These are phyloP conservation scores for Lumnitzera littorea DNA, from an alignment of 345 rosid species.

Conservation along the genomic window DNA sequence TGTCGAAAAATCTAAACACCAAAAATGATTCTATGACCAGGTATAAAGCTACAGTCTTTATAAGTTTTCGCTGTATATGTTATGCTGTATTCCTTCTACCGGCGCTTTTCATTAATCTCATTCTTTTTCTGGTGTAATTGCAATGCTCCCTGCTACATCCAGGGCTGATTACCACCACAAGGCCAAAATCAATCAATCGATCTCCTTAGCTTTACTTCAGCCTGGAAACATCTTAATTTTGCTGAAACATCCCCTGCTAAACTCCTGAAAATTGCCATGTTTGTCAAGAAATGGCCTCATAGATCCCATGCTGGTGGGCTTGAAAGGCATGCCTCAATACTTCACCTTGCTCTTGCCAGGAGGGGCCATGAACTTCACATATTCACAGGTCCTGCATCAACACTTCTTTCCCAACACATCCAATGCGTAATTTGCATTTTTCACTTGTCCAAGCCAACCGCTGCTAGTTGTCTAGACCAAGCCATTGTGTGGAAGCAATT, in stretches of 20 bases:
- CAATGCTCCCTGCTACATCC: conserved; percentile 33
- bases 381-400: conserved; percentile 54
- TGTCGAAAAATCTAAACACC: too few relatives aligned
- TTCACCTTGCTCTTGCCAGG: too few relatives aligned
- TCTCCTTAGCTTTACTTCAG: conserved; percentile 50
- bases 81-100: conserved; percentile 34
- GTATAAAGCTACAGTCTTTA: conserved; percentile 21
- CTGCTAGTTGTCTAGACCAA: conserved; percentile 42
- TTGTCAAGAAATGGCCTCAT: too few relatives aligned
- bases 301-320: conserved; percentile 7
- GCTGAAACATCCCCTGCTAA: conserved; percentile 25
- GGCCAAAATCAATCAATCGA: conserved; percentile 34
- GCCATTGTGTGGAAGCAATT: conserved; percentile 55
- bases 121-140: conserved; percentile 43
- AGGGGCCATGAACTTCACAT: conserved; percentile 65
- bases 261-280: conserved; percentile 16
- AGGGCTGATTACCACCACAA: conserved; percentile 11
- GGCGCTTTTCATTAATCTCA: conserved; percentile 44
- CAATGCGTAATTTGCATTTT: conserved; percentile 41
- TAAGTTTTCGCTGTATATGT: conserved; percentile 45
- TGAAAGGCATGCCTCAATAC: too few relatives aligned
- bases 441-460: conserved; percentile 26
- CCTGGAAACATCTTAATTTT: conserved; percentile 76
- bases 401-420: conserved; percentile 27
- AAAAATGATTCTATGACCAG: conserved; percentile 35